Percentiles rank a stretch among this genome's conserved stretches.
phyloP scores from a whole-genome alignment of 768 basidiomycete species.

The Crucibulum laeve region DNA sequence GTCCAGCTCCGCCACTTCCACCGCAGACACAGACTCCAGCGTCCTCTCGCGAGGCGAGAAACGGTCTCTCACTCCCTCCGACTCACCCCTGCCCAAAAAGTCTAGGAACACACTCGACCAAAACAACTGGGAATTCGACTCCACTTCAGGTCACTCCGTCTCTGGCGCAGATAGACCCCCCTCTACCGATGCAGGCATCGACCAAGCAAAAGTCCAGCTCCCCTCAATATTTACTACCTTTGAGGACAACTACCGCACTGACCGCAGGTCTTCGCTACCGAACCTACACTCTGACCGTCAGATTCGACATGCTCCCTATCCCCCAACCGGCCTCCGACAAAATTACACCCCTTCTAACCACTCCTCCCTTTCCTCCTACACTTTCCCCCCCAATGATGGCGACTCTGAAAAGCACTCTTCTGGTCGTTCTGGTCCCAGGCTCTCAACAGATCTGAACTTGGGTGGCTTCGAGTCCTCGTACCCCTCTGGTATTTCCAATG shows the following conservation, averaged over 20 bases:
- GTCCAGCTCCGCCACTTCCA: constrained; percentile 72
- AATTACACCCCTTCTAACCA: constrained; percentile 41
- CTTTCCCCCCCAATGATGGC: constrained; percentile 51
- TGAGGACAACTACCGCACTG: constrained; percentile 56
- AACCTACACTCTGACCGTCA: constrained; percentile 52
- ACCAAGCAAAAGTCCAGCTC: constrained; percentile 58
- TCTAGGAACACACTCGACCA: constrained; percentile 31
- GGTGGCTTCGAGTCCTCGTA: constrained; percentile 33
- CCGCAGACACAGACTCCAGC: constrained; percentile 63
- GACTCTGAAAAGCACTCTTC: constrained; percentile 31
- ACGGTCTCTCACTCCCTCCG: constrained; percentile 49
- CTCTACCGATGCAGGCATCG: constrained; percentile 33
- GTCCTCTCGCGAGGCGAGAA: constrained; percentile 59
- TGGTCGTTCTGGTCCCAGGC: constrained; percentile 41
- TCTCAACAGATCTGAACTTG: constrained; percentile 42
- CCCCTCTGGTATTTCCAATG: constrained; percentile 46
- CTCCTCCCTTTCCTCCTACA: constrained; percentile 42
- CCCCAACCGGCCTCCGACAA: constrained; percentile 42
- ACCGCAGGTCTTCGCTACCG: constrained; percentile 62
- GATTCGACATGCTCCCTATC: constrained; percentile 54
- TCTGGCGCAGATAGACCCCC: constrained; percentile 31
- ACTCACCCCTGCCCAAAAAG: constrained; percentile 53
- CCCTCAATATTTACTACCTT: constrained; percentile 73
- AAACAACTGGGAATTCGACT: constrained; percentile 28
- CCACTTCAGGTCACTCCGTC: constrained; percentile 18